Base-by-base conservation (phyloP, 768 basidiomycete species). In the Suillus clintonianus region DNA sequence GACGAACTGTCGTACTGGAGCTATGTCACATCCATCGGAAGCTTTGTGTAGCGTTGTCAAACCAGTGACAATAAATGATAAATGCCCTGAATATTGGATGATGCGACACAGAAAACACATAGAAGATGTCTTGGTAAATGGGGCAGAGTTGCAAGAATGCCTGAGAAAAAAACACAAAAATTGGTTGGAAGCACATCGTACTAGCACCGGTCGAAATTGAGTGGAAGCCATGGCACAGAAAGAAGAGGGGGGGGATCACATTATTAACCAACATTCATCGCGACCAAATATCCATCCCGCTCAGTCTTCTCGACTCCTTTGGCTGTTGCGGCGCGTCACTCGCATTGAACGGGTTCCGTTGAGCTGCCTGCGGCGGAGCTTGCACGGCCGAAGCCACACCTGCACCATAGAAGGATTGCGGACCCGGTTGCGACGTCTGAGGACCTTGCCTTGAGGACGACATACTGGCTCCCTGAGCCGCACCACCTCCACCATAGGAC, bases 251-350 rank as follows among this genome's bases (percentile, higher is more conserved):
- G 27, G 37, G 60, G 61, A 64, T 67, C 60, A 62, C 65, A 64
- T 56, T 47, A 58, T 59, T 64, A 54, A 47, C 37, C 42, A 43
- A 22, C 51, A 62, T 64, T 87, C 80, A 91, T 82, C 90, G 85
- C 67, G 87, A 86, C 90, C 91, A 93, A 59, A 85, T 74, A 74
- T 92, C 90, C 83, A 89, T 86, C 62, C 85, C 85, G 64, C 84
- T 88, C 63, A 83, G 76, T 72, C 88, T 82, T 73, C 89, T 79
- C 42, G 74, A 74, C 63, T 90, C 88, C 77, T 89, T 89, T 53
- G 79, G 71, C 27, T 78, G 77, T 34, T 80, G 80, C 13, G 73
- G 66, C 11, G 77, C 70, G 5, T 78, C 72, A 68, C 80, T 82
- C 13, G 80, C 78, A 71, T 83, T 83, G 22, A 77, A 68, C 65